Evolutionary conservation across 176 grass and related monocot genomes (phyloP).

Genomic region (Saccharum spontaneum): DNA sequence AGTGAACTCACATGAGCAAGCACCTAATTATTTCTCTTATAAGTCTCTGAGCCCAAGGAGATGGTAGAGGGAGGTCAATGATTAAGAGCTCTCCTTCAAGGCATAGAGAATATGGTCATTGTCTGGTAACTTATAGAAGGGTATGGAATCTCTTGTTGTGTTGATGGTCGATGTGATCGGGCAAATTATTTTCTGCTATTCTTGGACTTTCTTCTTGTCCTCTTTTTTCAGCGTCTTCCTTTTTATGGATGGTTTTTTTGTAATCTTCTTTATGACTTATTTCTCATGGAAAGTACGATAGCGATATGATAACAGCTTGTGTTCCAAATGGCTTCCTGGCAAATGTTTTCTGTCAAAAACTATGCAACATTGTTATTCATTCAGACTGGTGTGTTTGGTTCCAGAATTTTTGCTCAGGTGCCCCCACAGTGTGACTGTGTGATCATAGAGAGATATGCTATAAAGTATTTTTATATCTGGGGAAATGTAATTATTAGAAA

Average conservation of each 20-base stretch:
- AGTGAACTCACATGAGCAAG: neutral
- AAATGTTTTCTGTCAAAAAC: neutral
- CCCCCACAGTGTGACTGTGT: neutral
- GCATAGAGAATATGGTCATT: neutral
- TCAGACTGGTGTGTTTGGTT: neutral
- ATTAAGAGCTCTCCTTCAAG: neutral
- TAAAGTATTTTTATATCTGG: neutral
- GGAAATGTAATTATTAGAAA: neutral
- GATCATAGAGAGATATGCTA: neutral
- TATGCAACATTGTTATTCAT: neutral
- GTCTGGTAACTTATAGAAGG: neutral
- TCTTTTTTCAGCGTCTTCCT: neutral
- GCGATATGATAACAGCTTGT: neutral
- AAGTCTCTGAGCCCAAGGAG: neutral
- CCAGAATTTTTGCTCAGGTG: neutral
- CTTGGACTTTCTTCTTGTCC: slow-evolving; percentile 19
- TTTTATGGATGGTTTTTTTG: neutral
- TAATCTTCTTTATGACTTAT: slow-evolving; percentile 3
- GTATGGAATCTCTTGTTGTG: neutral
- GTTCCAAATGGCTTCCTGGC: neutral
- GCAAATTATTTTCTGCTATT: neutral
- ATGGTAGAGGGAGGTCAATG: neutral
- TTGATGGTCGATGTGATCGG: neutral
- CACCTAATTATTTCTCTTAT: slow-evolving; percentile 6
- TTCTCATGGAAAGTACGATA: neutral